Evolutionary conservation across 352 stramenopile species (phyloP).

Genomic region (Pythium chondricola): DNA sequence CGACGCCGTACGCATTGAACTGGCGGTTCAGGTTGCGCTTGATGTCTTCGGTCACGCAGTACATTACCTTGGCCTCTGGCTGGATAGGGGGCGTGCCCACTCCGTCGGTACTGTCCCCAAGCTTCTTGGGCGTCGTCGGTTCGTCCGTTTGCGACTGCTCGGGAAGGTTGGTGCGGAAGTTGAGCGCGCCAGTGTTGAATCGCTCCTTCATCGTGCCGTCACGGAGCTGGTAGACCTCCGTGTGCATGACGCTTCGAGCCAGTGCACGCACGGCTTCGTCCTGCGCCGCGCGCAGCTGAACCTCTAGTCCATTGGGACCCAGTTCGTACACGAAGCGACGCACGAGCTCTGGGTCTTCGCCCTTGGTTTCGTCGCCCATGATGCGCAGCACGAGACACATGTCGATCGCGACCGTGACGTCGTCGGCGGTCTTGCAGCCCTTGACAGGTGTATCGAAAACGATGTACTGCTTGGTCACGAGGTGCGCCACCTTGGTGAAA

Average conservation of each 20-base stretch:
- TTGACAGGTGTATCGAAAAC: slow-evolving; percentile 87
- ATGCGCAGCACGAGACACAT: slow-evolving; percentile 86
- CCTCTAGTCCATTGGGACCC: slow-evolving; percentile 77
- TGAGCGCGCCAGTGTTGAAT: slow-evolving; percentile 49
- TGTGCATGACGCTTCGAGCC: slow-evolving; percentile 82
- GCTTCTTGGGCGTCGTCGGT: slow-evolving; percentile 18
- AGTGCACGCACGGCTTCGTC: slow-evolving; percentile 78
- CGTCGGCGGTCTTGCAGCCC: slow-evolving; percentile 87
- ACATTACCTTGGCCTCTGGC: slow-evolving; percentile 16
- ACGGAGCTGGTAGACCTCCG: slow-evolving; percentile 80
- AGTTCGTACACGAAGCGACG: slow-evolving; percentile 89
- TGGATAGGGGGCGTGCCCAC: not conserved
- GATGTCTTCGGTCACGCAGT: slow-evolving; percentile 61
- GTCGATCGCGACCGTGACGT: slow-evolving; percentile 85
- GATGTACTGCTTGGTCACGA: slow-evolving; percentile 88
- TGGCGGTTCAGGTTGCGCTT: slow-evolving; percentile 60
- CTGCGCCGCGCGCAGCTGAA: slow-evolving; percentile 79
- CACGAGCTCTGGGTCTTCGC: slow-evolving; percentile 79
- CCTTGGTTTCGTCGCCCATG: slow-evolving; percentile 80
- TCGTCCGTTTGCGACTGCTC: slow-evolving; percentile 15
- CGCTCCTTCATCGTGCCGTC: slow-evolving; percentile 66
- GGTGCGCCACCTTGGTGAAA: slow-evolving; percentile 80
- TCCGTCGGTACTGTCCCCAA: not conserved
- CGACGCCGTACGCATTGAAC: slow-evolving; percentile 63
- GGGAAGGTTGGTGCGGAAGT: slow-evolving; percentile 13